Evolutionary conservation across 176 grass and related monocot species (phyloP).

Genomic region (Eremochloa ophiuroides): DNA sequence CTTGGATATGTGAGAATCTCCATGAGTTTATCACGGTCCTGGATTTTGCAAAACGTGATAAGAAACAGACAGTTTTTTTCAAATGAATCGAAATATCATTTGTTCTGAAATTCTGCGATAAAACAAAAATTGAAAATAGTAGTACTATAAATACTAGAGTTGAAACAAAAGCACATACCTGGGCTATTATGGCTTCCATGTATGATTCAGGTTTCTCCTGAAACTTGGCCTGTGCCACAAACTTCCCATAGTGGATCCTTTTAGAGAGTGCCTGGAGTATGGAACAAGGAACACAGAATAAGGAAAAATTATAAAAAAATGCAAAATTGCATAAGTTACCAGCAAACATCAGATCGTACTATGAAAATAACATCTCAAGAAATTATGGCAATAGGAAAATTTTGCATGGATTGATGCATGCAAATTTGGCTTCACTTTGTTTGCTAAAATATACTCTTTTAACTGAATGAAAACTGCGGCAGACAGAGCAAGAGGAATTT

Average conservation of each 20-base stretch:
- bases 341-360: not conserved
- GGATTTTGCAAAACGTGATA: constrained; percentile 13
- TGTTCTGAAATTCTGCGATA: not conserved
- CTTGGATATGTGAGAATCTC: constrained; percentile 61
- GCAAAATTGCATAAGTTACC: not conserved
- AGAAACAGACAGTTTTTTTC: not conserved
- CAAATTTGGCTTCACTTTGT: not conserved
- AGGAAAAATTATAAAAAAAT: constrained; percentile 17
- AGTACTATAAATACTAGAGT: not conserved
- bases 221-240: constrained; percentile 95
- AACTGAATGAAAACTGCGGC: constrained; percentile 4
- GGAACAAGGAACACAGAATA: constrained; percentile 1
- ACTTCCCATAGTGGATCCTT: constrained; percentile 99
- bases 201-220: constrained; percentile 53
- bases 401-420: not conserved
- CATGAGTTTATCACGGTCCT: constrained; percentile 65
- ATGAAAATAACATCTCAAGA: not conserved
- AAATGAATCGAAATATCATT: not conserved
- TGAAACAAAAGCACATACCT: constrained; percentile 39
- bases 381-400: not conserved
- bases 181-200: constrained; percentile 58
- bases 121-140: not conserved
- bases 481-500: constrained; percentile 1
- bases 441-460: not conserved
- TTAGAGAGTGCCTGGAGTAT: constrained; percentile 75